A percentile compares a stretch with the other conserved stretches of the same genome.
Conservation (phyloP, 2,329 filamentous ascomycete species). For the Hirsutella minnesotensis region DNA sequence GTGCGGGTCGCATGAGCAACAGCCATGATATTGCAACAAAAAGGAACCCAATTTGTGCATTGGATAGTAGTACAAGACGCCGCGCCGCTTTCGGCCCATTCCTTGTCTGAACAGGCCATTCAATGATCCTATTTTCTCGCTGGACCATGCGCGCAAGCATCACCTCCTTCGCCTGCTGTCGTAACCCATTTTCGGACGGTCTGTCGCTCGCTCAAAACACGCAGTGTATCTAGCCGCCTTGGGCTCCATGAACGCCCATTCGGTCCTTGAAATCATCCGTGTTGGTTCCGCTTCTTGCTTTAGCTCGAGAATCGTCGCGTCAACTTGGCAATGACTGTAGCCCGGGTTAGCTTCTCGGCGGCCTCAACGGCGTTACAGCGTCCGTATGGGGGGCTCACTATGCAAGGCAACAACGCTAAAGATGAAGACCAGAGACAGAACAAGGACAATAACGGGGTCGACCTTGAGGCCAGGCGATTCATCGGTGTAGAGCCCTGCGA, state of each 20-base stretch:
- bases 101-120: neutral
- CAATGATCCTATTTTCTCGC: neutral
- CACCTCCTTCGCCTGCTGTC: too few relatives aligned
- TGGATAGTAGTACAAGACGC: slow-evolving; percentile 3
- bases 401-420: slow-evolving; percentile 97
- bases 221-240: neutral
- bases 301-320: slow-evolving; percentile 74
- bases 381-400: slow-evolving; percentile 50
- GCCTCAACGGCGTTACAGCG: neutral
- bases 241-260: neutral
- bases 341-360: slow-evolving; percentile 2
- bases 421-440: slow-evolving; percentile 94
- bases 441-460: slow-evolving; percentile 92
- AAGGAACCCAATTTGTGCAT: neutral
- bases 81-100: neutral
- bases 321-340: slow-evolving; percentile 82
- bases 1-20: neutral
- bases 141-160: too few relatives aligned
- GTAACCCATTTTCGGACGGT: too few relatives aligned
- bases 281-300: slow-evolving; percentile 6
- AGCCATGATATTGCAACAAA: too few relatives aligned
- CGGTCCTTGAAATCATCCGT: neutral
- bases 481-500: slow-evolving; percentile 82
- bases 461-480: slow-evolving; percentile 96
- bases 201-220: too few relatives aligned